Conservation (phyloP, 768 basidiomycete genomes). For the Stropharia rugosoannulata region DNA sequence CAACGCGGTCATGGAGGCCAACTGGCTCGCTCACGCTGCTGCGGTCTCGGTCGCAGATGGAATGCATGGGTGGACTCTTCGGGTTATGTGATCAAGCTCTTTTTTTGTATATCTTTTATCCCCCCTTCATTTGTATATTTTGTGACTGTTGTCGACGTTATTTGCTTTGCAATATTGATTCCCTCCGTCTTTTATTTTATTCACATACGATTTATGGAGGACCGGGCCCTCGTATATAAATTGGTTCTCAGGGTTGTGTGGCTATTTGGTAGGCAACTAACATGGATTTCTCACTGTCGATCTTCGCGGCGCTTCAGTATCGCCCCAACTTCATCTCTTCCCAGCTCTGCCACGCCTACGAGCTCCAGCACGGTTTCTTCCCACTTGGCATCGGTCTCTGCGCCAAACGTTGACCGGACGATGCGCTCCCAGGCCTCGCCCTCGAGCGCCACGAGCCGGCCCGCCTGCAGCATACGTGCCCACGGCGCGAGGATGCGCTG, state of each 20-base stretch:
- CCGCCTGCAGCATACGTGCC: conserved; percentile 70
- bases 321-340: conserved; percentile 57
- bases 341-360: conserved; percentile 62
- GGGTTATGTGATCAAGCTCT: conserved; percentile 63
- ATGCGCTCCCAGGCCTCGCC: conserved; percentile 50
- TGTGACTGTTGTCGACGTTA: conserved; percentile 30
- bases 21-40: conserved; percentile 74
- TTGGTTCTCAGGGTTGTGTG: too few relatives aligned
- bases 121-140: conserved; percentile 23
- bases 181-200: conserved; percentile 12
- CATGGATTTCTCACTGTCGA: conserved; percentile 8
- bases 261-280: too few relatives aligned
- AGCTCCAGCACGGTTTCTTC: conserved; percentile 48
- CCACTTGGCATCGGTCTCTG: conserved; percentile 50
- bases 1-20: conserved; percentile 51
- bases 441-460: conserved; percentile 62
- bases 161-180: conserved; percentile 36
- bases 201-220: background rate
- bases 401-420: conserved; percentile 47
- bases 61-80: conserved; percentile 76
- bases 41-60: conserved; percentile 58
- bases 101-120: conserved; percentile 17
- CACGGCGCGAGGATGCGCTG: conserved; percentile 73
- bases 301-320: conserved; percentile 49
- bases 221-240: too few relatives aligned